A percentile compares a stretch with the other conserved stretches of the same genome.
These are phyloP conservation scores for Sesbania bispinosa DNA, from an alignment of 306 rosid genomes.

Conservation along the genomic window DNA sequence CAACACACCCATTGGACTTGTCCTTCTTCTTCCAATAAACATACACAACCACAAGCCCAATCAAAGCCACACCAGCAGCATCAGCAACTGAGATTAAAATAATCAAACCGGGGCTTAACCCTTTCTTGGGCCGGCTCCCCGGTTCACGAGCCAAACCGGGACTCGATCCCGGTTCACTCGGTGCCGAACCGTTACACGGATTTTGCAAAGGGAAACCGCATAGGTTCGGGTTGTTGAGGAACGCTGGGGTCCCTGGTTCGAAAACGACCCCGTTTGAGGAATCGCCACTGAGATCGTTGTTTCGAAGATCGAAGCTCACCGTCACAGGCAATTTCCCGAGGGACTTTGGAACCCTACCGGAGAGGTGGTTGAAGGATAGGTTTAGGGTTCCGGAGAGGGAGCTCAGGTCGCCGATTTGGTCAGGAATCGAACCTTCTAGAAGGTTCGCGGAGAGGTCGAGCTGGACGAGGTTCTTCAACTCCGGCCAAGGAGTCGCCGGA, in stretches of 20 bases:
- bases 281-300: slow-evolving; percentile 81
- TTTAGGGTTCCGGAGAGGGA: slow-evolving; percentile 84
- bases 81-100: slow-evolving; percentile 79
- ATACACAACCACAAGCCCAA: slow-evolving; percentile 69
- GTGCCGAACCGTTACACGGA: slow-evolving; percentile 43
- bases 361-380: slow-evolving; percentile 76
- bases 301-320: slow-evolving; percentile 75
- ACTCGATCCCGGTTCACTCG: slow-evolving; percentile 29
- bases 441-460: slow-evolving; percentile 75
- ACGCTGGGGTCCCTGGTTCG: slow-evolving; percentile 94
- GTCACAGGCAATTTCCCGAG: slow-evolving; percentile 73
- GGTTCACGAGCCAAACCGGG: slow-evolving; percentile 33
- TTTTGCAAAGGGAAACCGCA: slow-evolving; percentile 92
- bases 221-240: slow-evolving; percentile 64
- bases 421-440: slow-evolving; percentile 65
- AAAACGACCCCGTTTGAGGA: slow-evolving; percentile 89
- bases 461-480: slow-evolving; percentile 45
- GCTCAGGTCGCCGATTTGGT: slow-evolving; percentile 49
- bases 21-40: slow-evolving; percentile 85
- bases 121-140: slow-evolving; percentile 25
- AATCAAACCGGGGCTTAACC: slow-evolving; percentile 72
- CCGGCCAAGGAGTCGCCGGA: slow-evolving; percentile 61
- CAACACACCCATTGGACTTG: slow-evolving; percentile 72
- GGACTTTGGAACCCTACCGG: slow-evolving; percentile 65
- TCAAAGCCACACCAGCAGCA: slow-evolving; percentile 71